These are phyloP conservation scores for Fusarium anthophilum DNA, from an alignment of 2,329 filamentous ascomycete genomes.

Conservation along the genomic window DNA sequence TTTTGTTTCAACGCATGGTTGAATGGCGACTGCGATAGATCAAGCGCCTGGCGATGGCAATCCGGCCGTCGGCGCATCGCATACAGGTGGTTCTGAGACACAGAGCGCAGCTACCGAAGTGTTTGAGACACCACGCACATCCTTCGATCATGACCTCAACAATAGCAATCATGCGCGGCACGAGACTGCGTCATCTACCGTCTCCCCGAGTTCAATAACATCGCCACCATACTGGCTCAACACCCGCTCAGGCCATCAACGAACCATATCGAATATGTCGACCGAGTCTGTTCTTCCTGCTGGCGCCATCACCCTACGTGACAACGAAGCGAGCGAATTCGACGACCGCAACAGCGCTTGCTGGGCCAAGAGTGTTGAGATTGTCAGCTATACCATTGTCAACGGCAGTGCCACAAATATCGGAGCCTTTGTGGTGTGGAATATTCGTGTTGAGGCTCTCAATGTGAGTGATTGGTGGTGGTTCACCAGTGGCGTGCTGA, in stretches of 20 bases:
- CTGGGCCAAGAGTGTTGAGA: constrained; percentile 71
- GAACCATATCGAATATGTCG: constrained; percentile 57
- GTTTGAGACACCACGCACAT: constrained; percentile 43
- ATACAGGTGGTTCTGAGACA: constrained; percentile 28
- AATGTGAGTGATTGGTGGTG: constrained; percentile 61
- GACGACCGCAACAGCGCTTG: constrained; percentile 65
- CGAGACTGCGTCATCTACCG: constrained; percentile 36
- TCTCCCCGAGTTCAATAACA: constrained; percentile 45
- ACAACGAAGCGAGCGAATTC: constrained; percentile 66
- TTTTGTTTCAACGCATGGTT: constrained; percentile 40
- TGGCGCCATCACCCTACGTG: constrained; percentile 68
- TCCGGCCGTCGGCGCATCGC: constrained; percentile 31
- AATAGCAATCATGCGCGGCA: constrained; percentile 20
- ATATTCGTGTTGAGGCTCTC: constrained; percentile 86
- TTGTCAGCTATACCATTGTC: constrained; percentile 66
- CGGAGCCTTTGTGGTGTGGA: constrained; percentile 97
- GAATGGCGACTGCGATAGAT: constrained; percentile 48
- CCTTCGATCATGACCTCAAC: constrained; percentile 33
- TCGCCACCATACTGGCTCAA: constrained; percentile 59
- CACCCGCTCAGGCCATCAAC: constrained; percentile 46
- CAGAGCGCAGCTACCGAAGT: constrained; percentile 29
- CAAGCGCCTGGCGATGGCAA: constrained; percentile 36
- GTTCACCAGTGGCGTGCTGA: constrained; percentile 4
- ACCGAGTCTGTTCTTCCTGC: constrained; percentile 58
- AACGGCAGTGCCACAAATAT: constrained; percentile 66